These are phyloP conservation scores for Dactylellina parvicollis DNA, from an alignment of 2,329 filamentous ascomycete genomes.

Conservation along the genomic window DNA sequence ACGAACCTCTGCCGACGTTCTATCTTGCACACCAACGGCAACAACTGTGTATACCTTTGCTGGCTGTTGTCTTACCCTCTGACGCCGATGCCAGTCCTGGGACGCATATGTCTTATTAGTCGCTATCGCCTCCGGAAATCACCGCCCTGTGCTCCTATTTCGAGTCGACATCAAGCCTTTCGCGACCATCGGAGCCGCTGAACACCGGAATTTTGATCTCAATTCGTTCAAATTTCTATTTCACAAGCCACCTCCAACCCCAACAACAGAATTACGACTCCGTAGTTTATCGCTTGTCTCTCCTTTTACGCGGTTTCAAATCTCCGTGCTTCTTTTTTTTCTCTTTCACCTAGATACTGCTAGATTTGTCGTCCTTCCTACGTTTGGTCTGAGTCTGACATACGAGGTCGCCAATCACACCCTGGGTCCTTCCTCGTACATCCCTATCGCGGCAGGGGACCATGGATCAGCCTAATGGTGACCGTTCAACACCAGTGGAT, in stretches of 20 bases:
- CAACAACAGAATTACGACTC: conserved; percentile 2
- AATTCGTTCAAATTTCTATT: neutral
- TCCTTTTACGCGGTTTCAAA: conserved; percentile 6
- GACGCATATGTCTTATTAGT: neutral
- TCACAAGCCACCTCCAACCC: neutral
- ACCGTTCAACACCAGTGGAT: conserved; percentile 33
- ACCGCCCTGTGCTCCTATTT: neutral
- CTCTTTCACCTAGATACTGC: neutral
- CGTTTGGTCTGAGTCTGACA: neutral
- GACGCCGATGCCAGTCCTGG: neutral
- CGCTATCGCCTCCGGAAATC: neutral
- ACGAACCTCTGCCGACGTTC: neutral
- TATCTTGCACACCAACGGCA: neutral
- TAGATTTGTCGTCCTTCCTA: too few species aligned
- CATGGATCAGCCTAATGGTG: conserved; percentile 30
- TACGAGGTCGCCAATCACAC: neutral
- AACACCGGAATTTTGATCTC: conserved; percentile 1
- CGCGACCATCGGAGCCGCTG: neutral
- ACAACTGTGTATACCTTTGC: neutral
- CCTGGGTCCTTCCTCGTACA: neutral
- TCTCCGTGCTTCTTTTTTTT: neutral
- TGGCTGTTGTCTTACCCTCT: neutral
- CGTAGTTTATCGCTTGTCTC: conserved; percentile 11
- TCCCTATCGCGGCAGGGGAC: neutral
- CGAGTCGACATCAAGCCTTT: neutral